Percentiles rank a stretch among this genome's conserved stretches.
These are phyloP conservation scores for Thozetella sp. DNA, from an alignment of 495 filamentous ascomycete genomes.

Conservation along the genomic window DNA sequence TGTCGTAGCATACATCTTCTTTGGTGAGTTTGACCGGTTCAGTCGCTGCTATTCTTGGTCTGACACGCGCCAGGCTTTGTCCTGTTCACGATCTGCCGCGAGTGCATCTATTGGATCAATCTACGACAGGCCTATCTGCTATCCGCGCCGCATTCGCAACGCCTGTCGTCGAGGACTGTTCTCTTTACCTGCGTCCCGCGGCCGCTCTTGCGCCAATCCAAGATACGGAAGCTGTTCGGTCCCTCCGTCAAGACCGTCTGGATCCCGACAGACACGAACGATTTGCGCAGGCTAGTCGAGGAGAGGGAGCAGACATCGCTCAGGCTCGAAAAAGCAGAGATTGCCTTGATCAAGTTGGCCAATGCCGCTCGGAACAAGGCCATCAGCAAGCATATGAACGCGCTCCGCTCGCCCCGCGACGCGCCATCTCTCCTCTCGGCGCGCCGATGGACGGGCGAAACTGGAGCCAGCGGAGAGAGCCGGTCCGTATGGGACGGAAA, in stretches of 20 bases:
- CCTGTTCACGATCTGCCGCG: conserved; percentile 65
- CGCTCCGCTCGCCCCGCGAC: background rate
- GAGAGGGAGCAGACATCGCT: conserved; percentile 61
- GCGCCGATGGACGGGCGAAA: background rate
- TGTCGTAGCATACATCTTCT: conserved; percentile 62
- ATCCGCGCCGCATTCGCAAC: conserved; percentile 64
- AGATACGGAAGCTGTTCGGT: conserved; percentile 61
- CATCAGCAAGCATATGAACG: background rate
- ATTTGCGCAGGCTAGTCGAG: conserved; percentile 57
- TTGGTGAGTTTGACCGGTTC: conserved; percentile 45
- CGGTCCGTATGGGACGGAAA: background rate
- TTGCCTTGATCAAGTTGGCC: conserved; percentile 61
- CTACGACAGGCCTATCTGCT: conserved; percentile 72
- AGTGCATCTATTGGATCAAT: conserved; percentile 70
- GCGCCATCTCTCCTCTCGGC: background rate
- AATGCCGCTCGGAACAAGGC: conserved; percentile 58
- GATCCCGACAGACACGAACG: conserved; percentile 59
- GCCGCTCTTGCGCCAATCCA: conserved; percentile 56
- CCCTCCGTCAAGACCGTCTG: conserved; percentile 62
- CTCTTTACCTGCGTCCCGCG: conserved; percentile 70
- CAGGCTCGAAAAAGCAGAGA: conserved; percentile 67
- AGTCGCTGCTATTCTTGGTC: background rate
- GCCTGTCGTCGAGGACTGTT: conserved; percentile 70
- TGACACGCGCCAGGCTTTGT: conserved; percentile 51
- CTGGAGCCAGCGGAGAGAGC: background rate